These are phyloP conservation scores for Tulasnella calospora DNA, from an alignment of 768 basidiomycete genomes.

Conservation along the genomic window DNA sequence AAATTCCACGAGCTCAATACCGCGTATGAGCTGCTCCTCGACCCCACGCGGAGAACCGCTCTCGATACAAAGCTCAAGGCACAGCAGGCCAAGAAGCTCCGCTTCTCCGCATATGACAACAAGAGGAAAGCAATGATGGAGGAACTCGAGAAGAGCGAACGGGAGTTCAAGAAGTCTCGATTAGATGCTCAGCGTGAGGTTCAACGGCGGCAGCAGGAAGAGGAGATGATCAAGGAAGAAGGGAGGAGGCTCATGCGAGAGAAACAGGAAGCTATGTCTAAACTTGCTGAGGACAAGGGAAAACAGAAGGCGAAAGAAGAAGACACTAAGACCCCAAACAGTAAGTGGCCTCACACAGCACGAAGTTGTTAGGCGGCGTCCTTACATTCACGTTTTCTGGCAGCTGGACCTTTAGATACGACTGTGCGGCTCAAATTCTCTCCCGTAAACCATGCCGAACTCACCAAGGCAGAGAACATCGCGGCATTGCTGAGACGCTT, in stretches of 20 bases:
- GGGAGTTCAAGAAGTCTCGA: slow-evolving; percentile 66
- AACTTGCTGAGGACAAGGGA: slow-evolving; percentile 36
- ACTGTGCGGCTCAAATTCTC: slow-evolving; percentile 69
- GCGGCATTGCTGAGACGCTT: slow-evolving; percentile 53
- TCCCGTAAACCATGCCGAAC: slow-evolving; percentile 51
- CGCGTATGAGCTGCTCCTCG: slow-evolving; percentile 74
- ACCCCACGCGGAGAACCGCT: slow-evolving; percentile 70
- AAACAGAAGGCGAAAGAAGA: slow-evolving; percentile 36
- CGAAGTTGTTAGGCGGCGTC: slow-evolving; percentile 30
- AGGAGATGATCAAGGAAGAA: slow-evolving; percentile 69
- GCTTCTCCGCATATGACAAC: slow-evolving; percentile 63
- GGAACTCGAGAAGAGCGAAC: slow-evolving; percentile 74
- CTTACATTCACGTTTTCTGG: not conserved
- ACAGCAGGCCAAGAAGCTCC: slow-evolving; percentile 60
- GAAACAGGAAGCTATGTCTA: slow-evolving; percentile 47
- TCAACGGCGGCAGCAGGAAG: slow-evolving; percentile 53
- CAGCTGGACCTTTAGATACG: slow-evolving; percentile 59
- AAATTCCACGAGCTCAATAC: slow-evolving; percentile 82
- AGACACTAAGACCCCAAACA: slow-evolving; percentile 31
- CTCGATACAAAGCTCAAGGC: slow-evolving; percentile 74
- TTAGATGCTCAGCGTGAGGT: slow-evolving; percentile 54
- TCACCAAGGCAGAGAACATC: slow-evolving; percentile 52
- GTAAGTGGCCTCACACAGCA: slow-evolving; percentile 35
- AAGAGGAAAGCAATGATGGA: slow-evolving; percentile 72
- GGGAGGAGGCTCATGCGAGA: slow-evolving; percentile 65